phyloP scores from a whole-genome alignment of 2,329 filamentous ascomycete genomes.

The Pyricularia sp. region DNA sequence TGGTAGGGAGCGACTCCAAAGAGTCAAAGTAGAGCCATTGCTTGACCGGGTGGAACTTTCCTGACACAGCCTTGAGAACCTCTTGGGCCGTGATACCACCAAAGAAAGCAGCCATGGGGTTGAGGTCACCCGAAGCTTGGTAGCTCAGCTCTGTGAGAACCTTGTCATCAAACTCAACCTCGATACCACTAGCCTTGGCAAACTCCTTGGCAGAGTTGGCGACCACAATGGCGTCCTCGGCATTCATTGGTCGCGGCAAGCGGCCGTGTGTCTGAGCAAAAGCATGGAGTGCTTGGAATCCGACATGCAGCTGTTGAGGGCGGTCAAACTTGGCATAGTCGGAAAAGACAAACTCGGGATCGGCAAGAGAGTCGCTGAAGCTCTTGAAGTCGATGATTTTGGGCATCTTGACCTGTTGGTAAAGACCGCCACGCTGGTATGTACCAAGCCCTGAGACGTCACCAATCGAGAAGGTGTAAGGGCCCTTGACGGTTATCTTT shows the following conservation, averaged over 20 bases:
- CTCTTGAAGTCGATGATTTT: slow-evolving; percentile 83
- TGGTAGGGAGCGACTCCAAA: slow-evolving; percentile 80
- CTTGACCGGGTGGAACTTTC: slow-evolving; percentile 90
- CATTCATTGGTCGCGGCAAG: slow-evolving; percentile 71
- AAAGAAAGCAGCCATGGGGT: slow-evolving; percentile 87
- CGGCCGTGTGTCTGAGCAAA: slow-evolving; percentile 66
- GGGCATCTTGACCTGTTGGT: slow-evolving; percentile 96
- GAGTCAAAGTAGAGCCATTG: slow-evolving; percentile 98
- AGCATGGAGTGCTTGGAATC: slow-evolving; percentile 81
- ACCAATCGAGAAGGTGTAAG: slow-evolving; percentile 95
- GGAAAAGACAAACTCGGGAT: slow-evolving; percentile 80
- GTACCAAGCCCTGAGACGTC: slow-evolving; percentile 77
- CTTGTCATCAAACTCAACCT: slow-evolving; percentile 83
- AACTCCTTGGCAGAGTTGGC: slow-evolving; percentile 63
- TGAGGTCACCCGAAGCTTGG: slow-evolving; percentile 83
- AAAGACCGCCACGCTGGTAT: slow-evolving; percentile 81
- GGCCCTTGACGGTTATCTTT: slow-evolving; percentile 87
- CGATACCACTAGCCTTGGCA: slow-evolving; percentile 59
- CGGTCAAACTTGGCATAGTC: slow-evolving; percentile 98
- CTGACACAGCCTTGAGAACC: slow-evolving; percentile 89
- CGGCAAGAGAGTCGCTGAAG: slow-evolving; percentile 63
- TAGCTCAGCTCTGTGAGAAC: slow-evolving; percentile 86
- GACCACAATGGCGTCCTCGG: slow-evolving; percentile 68
- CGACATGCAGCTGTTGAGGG: slow-evolving; percentile 80
- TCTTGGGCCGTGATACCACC: slow-evolving; percentile 90